Evolutionary conservation across 2,329 filamentous ascomycete genomes (phyloP), one percentile per base, ranked within the genome.

Genomic region (Aspergillus chevalieri): DNA sequence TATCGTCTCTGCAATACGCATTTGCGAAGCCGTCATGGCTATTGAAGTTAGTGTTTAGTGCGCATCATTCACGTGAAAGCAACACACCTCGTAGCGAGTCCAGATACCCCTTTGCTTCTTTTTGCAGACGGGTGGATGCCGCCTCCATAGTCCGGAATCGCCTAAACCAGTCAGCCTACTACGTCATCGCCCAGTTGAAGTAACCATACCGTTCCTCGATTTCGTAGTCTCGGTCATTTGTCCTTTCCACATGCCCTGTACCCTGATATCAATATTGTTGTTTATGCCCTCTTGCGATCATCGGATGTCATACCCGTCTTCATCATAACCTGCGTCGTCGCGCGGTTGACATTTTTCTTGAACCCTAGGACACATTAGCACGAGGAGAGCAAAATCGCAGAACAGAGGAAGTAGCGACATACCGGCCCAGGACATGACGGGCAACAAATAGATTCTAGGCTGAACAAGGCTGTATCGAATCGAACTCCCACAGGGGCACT

Each of bases 261-360:
- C 49, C 55, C 51, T 44, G 50, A 52, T 49, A 38, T 38, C 34
- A 38, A 14, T 10, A 38, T 38, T 38, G 34, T 17, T 19, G n/a
- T 19, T n/a, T 3, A 38, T 38, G 6, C 14, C 38, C 17, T 19
- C 19, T 21, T 41, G 38, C 51, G 56, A 52, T 48, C 54, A 57
- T 46, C 42, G 36, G 26, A 30, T 30, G 26, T 64, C 78, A 57
- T 71, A 87, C 85, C 89, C 50, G 91, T 95, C 81, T 98, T 98
- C 92, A 98, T 97, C 89, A 98, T 96, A 55, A 97, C 92, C 84
- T 96, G 91, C 75, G 94, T 98, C 73, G 92, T 96, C 64, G 92
- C 92, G 77, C 93, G 89, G 78, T 93, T 92, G 78, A 97, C 91
- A 84, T 94, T 94, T 73, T 95, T 95, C 78, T 93, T 90, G 77